Conservation (phyloP, 441 rosid genomes). For the Corymbia calophylla region DNA sequence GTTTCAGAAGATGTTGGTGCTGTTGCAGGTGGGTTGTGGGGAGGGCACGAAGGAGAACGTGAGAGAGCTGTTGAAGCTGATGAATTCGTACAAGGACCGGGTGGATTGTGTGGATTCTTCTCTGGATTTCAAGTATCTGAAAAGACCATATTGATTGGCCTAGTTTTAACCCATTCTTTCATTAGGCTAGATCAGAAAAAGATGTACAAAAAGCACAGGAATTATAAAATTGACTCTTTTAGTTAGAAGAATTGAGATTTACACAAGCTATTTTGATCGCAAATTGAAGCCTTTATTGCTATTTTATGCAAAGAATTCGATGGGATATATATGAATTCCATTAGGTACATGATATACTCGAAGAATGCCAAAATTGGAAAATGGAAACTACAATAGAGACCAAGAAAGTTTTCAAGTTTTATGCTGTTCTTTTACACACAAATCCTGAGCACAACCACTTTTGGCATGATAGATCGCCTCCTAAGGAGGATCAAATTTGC, state of each 20-base stretch:
- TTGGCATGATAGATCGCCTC: background rate
- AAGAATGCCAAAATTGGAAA: background rate
- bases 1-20: slow-evolving; percentile 5
- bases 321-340: background rate
- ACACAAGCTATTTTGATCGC: background rate
- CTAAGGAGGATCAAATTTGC: background rate
- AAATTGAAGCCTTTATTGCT: background rate
- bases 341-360: background rate
- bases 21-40: background rate
- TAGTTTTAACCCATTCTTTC: background rate
- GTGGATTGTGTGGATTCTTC: slow-evolving; percentile 1
- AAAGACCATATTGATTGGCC: background rate
- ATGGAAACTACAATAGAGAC: background rate
- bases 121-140: background rate
- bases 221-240: background rate
- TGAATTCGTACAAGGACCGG: background rate
- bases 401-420: background rate
- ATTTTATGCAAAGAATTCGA: background rate
- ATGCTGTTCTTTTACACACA: background rate
- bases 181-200: background rate
- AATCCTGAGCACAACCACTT: background rate
- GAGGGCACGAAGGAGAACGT: background rate
- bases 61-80: background rate
- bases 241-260: background rate
- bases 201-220: background rate